Evolutionary conservation across 345 rosid species (phyloP), one percentile per base, ranked within the genome.

Genomic region (Salix caprea): DNA sequence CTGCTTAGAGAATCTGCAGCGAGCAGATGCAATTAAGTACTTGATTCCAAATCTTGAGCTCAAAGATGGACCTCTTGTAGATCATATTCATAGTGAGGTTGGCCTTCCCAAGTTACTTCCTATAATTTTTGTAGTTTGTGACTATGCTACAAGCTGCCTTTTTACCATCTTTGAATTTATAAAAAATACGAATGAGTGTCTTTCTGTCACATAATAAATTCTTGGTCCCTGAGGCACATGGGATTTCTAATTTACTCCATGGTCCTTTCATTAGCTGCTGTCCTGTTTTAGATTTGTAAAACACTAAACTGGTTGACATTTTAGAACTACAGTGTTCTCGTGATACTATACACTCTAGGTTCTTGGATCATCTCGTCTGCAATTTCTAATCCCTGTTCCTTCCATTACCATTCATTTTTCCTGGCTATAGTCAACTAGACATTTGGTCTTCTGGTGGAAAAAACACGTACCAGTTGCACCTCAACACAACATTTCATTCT

Each of bases 1-100:
- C 83, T 96, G 98, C 89, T 87, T 96, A 79, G 97, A 96, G 90
- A 90, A 85, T 83, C 97, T 96, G 85, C 98, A 96, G 86, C 96
- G 94, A 15, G 98, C 99, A 15, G 92, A 96, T 81, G 97, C 97
- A 68, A 96, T 93, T 79, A 96, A 93, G 84, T 89, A 88, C 86
- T 81, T 93, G 85, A 93, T 96, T 80, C 99, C 97, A 30, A 96
- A 93, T 83, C 98, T 93, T 61, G 97, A 96, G 82, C 92, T 96
- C 68, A 90, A 90, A 85, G 97, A 91, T 69, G 99, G 96, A 56
- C 85, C 89, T 78, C 98, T 91, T 77, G 88, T 96, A 28, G 86
- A 86, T 69, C 93, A 87, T 82, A 91, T 96, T 46, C 99, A 96
- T 83, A 84, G 84, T 2, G 95, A 96, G 97, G 99, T 96, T 79